Conservation (phyloP, 352 stramenopile genomes). For the Phytopythium chamaehyphon region DNA sequence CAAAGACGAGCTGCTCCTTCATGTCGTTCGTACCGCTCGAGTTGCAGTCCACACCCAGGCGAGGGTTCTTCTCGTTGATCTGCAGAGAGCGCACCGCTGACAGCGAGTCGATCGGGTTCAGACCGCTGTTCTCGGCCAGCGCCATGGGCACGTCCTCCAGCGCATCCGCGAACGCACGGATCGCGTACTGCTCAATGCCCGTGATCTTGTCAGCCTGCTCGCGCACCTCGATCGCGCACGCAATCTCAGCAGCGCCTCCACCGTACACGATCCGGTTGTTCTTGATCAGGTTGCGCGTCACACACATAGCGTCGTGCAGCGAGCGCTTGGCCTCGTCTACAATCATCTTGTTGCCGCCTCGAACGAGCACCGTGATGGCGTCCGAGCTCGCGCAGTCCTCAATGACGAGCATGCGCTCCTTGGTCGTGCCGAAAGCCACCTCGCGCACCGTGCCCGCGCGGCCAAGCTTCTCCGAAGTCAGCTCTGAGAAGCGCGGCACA, state of each 20-base stretch:
- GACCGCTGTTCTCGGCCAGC: constrained; percentile 98
- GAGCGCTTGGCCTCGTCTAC: constrained; percentile 99
- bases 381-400: constrained; percentile 98
- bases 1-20: constrained; percentile 98
- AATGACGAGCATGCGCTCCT: constrained; percentile 98
- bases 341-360: constrained; percentile 99
- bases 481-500: constrained; percentile 97
- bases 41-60: constrained; percentile 97
- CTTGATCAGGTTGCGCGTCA: constrained; percentile 99
- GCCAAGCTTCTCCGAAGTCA: constrained; percentile 96
- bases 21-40: constrained; percentile 94
- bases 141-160: constrained; percentile 99
- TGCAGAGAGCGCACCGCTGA: constrained; percentile 95
- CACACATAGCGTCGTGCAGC: constrained; percentile 99
- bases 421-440: constrained; percentile 97
- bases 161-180: constrained; percentile 98
- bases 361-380: constrained; percentile 98
- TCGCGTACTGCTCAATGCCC: constrained; percentile 95
- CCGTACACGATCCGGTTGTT: constrained; percentile 99
- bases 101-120: constrained; percentile 97
- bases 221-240: constrained; percentile 94
- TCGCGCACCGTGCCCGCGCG: constrained; percentile 93
- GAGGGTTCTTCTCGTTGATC: constrained; percentile 93
- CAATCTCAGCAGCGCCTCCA: constrained; percentile 96
- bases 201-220: constrained; percentile 81